These are phyloP conservation scores for Wallacemonas collosoma DNA, from an alignment of 208 protist species.

Conservation along the genomic window DNA sequence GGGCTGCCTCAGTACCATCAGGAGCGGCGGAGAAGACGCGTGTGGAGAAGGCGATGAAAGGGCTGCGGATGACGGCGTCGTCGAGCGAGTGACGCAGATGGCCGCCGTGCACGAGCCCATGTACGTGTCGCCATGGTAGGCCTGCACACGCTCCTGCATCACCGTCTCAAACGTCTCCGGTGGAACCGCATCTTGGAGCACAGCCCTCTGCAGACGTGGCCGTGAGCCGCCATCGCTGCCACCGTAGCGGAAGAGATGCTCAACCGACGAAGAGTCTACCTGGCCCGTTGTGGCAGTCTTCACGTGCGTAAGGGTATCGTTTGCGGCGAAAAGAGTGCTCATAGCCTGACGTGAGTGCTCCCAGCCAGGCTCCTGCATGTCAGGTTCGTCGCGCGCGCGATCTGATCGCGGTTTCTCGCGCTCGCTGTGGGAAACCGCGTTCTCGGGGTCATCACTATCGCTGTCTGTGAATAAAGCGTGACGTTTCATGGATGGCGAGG, in stretches of 20 bases:
- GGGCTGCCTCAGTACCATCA: not conserved
- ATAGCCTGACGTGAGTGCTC: slow-evolving; percentile 35
- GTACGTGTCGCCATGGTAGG: slow-evolving; percentile 45
- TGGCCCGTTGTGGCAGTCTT: slow-evolving; percentile 14
- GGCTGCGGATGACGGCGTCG: no score
- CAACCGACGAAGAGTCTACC: slow-evolving; percentile 6
- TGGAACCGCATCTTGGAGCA: no score
- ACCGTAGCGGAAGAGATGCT: slow-evolving; percentile 6
- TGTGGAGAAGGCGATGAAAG: no score
- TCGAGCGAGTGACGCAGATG: slow-evolving; percentile 28
- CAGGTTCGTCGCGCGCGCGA: not conserved
- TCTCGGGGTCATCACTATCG: slow-evolving; percentile 3
- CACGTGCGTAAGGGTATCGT: slow-evolving; percentile 26
- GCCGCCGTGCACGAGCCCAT: slow-evolving; percentile 55
- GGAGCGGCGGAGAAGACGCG: not conserved
- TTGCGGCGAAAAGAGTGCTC: slow-evolving; percentile 27
- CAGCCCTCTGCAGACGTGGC: no score
- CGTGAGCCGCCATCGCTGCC: not conserved
- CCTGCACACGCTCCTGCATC: slow-evolving; percentile 45
- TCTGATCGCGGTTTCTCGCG: not conserved
- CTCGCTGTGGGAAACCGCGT: not conserved
- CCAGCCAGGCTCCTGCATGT: not conserved
- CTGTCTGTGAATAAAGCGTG: slow-evolving; percentile 22
- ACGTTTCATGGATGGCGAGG: slow-evolving; percentile 9
- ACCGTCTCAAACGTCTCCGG: slow-evolving; percentile 32